A percentile compares a stretch with the other conserved stretches of the same genome.
phyloP scores from a whole-genome alignment of 2,329 filamentous ascomycete genomes.

The Celoporthe dispersa region DNA sequence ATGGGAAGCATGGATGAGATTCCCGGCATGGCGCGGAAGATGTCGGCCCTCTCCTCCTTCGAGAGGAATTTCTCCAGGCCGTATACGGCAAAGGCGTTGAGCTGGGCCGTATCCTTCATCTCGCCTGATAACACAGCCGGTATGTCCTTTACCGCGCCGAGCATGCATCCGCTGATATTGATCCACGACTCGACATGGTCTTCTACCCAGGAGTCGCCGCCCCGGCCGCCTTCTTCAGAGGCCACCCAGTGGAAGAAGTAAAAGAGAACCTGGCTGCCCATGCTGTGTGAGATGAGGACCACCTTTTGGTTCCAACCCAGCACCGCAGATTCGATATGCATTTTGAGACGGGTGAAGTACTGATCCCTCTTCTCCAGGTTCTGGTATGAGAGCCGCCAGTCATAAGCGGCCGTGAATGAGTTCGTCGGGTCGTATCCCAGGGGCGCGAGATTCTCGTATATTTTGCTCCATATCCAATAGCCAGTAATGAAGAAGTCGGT shows the following conservation, averaged over 20 bases:
- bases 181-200: slow-evolving; percentile 92
- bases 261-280: slow-evolving; percentile 95
- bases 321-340: slow-evolving; percentile 84
- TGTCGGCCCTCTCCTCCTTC: slow-evolving; percentile 85
- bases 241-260: slow-evolving; percentile 83
- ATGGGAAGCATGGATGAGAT: slow-evolving; percentile 96
- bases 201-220: slow-evolving; percentile 89
- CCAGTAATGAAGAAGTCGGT: slow-evolving; percentile 91
- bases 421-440: slow-evolving; percentile 92
- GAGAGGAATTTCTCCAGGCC: slow-evolving; percentile 94
- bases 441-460: slow-evolving; percentile 93
- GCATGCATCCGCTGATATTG: slow-evolving; percentile 97
- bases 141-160: slow-evolving; percentile 88
- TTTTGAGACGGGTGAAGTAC: slow-evolving; percentile 90
- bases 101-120: slow-evolving; percentile 97
- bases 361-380: slow-evolving; percentile 91
- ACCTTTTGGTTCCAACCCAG: slow-evolving; percentile 77
- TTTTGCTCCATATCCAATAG: slow-evolving; percentile 99
- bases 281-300: slow-evolving; percentile 89
- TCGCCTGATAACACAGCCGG: slow-evolving; percentile 92
- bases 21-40: slow-evolving; percentile 96
- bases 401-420: slow-evolving; percentile 73
- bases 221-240: slow-evolving; percentile 74
- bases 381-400: slow-evolving; percentile 89
- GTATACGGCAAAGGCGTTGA: slow-evolving; percentile 96